Percentiles rank a stretch among this genome's conserved stretches.
These are phyloP conservation scores for Globisporangium cylindrosporum DNA, from an alignment of 352 stramenopile species.

Conservation along the genomic window DNA sequence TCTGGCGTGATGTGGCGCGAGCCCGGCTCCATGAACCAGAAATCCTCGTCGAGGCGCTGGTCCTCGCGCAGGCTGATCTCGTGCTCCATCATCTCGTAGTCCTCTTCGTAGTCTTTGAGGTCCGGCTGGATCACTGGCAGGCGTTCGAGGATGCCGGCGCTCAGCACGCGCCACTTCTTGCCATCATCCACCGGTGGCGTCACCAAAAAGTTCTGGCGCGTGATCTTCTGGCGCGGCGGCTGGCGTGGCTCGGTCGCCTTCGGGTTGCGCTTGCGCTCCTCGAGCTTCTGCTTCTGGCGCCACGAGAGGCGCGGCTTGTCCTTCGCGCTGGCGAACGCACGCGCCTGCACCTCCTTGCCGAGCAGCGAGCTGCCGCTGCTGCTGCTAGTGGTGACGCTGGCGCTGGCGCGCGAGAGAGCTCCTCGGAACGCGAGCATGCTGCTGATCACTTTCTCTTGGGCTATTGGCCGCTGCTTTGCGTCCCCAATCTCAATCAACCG, in stretches of 20 bases:
- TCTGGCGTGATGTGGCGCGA: conserved; percentile 70
- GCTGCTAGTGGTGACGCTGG: neutral
- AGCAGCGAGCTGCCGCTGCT: conserved; percentile 13
- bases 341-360: conserved; percentile 26
- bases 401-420: conserved; percentile 22
- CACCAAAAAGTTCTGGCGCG: conserved; percentile 60
- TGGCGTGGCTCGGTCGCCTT: conserved; percentile 35
- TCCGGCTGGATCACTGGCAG: conserved; percentile 76
- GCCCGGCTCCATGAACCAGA: conserved; percentile 84
- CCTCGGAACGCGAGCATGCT: conserved; percentile 50
- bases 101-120: conserved; percentile 67
- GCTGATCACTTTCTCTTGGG: conserved; percentile 1
- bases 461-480: neutral
- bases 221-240: conserved; percentile 41
- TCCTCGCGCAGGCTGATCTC: conserved; percentile 73
- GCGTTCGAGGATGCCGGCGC: conserved; percentile 69
- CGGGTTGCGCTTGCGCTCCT: conserved; percentile 44
- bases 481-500: neutral
- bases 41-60: conserved; percentile 77
- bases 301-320: conserved; percentile 47
- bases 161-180: conserved; percentile 81
- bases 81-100: conserved; percentile 73
- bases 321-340: conserved; percentile 49
- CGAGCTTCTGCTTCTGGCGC: conserved; percentile 64
- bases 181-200: conserved; percentile 54